Conservation (phyloP, 2,329 filamentous ascomycete species). For the Fusarium sororula region DNA sequence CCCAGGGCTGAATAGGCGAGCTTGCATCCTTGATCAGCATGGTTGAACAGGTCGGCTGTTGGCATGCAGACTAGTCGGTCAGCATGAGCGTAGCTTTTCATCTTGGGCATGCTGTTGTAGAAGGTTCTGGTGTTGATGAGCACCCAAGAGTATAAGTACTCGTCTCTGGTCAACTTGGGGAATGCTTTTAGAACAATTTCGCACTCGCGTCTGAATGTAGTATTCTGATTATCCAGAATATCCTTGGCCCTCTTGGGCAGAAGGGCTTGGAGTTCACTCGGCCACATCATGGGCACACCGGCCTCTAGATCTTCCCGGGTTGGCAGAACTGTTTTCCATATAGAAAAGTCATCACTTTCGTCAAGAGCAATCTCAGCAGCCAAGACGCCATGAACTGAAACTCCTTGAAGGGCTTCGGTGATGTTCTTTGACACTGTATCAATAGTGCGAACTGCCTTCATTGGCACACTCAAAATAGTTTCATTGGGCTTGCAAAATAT, state of each 20-base stretch:
- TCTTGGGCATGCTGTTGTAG: slow-evolving; percentile 61
- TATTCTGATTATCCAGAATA: slow-evolving; percentile 63
- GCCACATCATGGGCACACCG: slow-evolving; percentile 56
- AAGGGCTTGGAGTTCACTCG: slow-evolving; percentile 53
- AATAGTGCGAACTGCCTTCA: slow-evolving; percentile 69
- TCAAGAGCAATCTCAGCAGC: slow-evolving; percentile 73
- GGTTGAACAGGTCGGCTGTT: slow-evolving; percentile 77
- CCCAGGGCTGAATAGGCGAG: slow-evolving; percentile 60
- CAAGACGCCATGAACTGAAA: slow-evolving; percentile 75
- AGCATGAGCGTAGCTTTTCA: slow-evolving; percentile 54
- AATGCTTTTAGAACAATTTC: slow-evolving; percentile 44
- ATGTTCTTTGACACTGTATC: slow-evolving; percentile 67
- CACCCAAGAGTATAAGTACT: slow-evolving; percentile 66
- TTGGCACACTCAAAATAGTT: slow-evolving; percentile 72
- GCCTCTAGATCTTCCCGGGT: slow-evolving; percentile 64
- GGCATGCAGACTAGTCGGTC: slow-evolving; percentile 77
- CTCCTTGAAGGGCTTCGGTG: slow-evolving; percentile 60
- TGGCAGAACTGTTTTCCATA: slow-evolving; percentile 76
- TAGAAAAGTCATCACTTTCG: slow-evolving; percentile 54
- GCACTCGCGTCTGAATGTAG: slow-evolving; percentile 55
- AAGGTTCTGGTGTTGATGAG: slow-evolving; percentile 71
- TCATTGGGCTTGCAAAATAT: slow-evolving; percentile 53
- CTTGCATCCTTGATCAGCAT: slow-evolving; percentile 58
- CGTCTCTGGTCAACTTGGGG: slow-evolving; percentile 46
- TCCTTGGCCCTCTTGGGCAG: slow-evolving; percentile 55